Base-by-base conservation (phyloP, 208 protist genomes). In the Acanthamoeba sp. region DNA sequence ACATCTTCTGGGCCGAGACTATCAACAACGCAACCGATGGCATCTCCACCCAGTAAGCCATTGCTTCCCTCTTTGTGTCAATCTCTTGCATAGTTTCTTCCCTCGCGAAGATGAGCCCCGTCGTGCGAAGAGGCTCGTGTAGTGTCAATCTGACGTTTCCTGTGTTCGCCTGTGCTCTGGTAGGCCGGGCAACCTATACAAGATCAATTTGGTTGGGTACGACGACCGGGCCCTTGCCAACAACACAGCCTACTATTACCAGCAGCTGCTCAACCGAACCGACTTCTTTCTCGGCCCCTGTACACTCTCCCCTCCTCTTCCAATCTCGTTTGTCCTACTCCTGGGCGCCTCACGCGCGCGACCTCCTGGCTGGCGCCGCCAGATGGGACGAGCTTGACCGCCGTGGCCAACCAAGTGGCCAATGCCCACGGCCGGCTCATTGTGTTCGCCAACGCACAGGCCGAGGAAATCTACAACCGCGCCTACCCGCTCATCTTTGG, bases 381-480 rank as follows among this genome's bases (percentile, higher is more conserved):
- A 84, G 73, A 84, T 52, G 73, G 73, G 24, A 84, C 73, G 22
- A 84, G 73, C 42, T 34, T 84, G 14, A 84, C 73, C 24, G 73
- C 12, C 22, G 73, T 55, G 73, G 73, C 73, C 14, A 84, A 84
- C 42, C 5, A 45, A 10, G 73, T 84, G 34, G 73, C 73, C 27
- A 10, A 84, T 27, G 73, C 36, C 38, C 50, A 84, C 73, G 42
- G 24, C 40, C 73, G 73, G 27, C 42, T 84, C 24, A 84, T 84
- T 40, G 12, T 84, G 73, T 84, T 84, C 40, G 73, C 24, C 22
- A 84, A 84, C 42, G 73, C 73, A 18, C 73, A 84, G 29, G 73
- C 73, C 32, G 73, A 84, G 22, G 73, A 84, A 40, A 84, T 84
- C 73, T 84, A 84, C 40, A 84, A 84, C n/a, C 73, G n/a, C 42